Conservation (phyloP, 441 rosid species). For the Capsella rubella region DNA sequence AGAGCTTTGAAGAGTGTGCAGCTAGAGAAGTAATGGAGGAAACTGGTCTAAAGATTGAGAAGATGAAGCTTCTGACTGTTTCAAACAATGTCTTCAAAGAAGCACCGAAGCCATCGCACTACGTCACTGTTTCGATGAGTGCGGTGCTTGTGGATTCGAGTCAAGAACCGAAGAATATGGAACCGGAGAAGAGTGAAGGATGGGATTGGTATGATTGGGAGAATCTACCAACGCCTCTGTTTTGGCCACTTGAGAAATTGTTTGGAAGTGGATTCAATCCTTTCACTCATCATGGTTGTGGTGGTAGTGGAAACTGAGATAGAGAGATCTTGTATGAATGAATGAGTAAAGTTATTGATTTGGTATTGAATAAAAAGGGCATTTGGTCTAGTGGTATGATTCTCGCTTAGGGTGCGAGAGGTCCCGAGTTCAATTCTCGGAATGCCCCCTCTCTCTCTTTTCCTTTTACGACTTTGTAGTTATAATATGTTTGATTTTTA, state of each 20-base stretch:
- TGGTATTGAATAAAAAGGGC: background rate
- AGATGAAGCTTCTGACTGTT: slow-evolving; percentile 63
- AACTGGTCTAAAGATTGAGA: slow-evolving; percentile 63
- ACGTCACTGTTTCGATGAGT: slow-evolving; percentile 67
- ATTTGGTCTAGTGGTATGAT: slow-evolving; percentile 63
- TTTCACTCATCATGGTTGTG: background rate
- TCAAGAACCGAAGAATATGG: slow-evolving; percentile 62
- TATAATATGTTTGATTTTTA: no score
- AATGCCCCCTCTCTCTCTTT: slow-evolving; percentile 54
- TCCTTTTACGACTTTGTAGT: background rate
- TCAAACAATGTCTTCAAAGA: slow-evolving; percentile 65
- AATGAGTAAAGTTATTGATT: background rate
- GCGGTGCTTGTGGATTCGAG: slow-evolving; percentile 57
- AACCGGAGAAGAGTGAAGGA: slow-evolving; percentile 77
- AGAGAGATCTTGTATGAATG: background rate
- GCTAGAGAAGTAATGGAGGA: slow-evolving; percentile 85
- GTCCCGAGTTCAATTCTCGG: slow-evolving; percentile 86
- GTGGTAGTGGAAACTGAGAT: background rate
- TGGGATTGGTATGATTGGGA: slow-evolving; percentile 89
- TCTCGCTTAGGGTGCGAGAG: slow-evolving; percentile 89
- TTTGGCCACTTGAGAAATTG: slow-evolving; percentile 77
- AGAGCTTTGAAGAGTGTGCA: slow-evolving; percentile 84
- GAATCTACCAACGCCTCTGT: slow-evolving; percentile 71
- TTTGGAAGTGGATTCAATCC: slow-evolving; percentile 69
- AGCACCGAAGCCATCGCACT: slow-evolving; percentile 68